These are phyloP conservation scores for Cyclotella baltica DNA, from an alignment of 108 stramenopile species.

Conservation along the genomic window DNA sequence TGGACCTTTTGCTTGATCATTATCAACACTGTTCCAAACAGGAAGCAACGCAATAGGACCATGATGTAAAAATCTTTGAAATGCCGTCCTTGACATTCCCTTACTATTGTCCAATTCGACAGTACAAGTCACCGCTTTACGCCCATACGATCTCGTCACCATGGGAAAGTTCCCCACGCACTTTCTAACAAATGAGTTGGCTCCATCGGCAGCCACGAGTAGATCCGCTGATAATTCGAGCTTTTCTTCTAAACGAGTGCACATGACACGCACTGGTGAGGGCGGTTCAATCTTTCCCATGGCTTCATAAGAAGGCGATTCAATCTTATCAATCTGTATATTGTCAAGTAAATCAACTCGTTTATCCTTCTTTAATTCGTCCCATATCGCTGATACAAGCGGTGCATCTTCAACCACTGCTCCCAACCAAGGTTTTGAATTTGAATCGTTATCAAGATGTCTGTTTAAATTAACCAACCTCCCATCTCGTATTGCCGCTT, in stretches of 20 bases:
- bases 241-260: conserved; percentile 5
- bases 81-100: conserved; percentile 63
- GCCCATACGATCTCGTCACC: conserved; percentile 65
- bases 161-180: conserved; percentile 56
- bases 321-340: conserved; percentile 39
- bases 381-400: conserved; percentile 67
- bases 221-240: conserved; percentile 52
- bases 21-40: conserved; percentile 56
- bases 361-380: conserved; percentile 56
- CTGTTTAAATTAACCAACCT: conserved; percentile 44
- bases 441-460: conserved; percentile 15
- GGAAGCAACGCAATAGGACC: conserved; percentile 86
- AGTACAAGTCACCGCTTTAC: conserved; percentile 80
- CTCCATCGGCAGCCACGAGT: conserved; percentile 85
- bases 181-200: conserved; percentile 74
- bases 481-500: conserved; percentile 33
- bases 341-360: conserved; percentile 53
- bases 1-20: conserved; percentile 11
- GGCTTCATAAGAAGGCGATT: conserved; percentile 29
- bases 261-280: conserved; percentile 31
- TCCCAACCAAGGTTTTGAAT: conserved; percentile 60
- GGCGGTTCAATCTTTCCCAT: conserved; percentile 42
- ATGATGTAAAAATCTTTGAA: conserved; percentile 76
- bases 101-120: conserved; percentile 60
- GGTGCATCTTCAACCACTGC: conserved; percentile 78